Evolutionary conservation across 139 green algal genomes (phyloP), one percentile per base, ranked within the genome.

Genomic region (Micractinium conductrix): DNA sequence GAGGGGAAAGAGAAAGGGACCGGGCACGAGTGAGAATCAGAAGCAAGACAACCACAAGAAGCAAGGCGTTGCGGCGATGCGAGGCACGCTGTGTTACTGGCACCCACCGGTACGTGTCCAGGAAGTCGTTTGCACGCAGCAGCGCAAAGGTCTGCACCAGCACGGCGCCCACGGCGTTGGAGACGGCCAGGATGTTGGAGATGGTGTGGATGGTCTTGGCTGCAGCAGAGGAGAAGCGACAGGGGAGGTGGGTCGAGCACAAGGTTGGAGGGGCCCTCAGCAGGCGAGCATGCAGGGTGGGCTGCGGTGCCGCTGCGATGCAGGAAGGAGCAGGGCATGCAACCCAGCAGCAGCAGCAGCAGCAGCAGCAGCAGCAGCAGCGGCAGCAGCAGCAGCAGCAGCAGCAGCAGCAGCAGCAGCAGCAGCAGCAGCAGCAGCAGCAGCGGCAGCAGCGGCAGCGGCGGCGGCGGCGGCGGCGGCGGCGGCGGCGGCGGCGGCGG

Each of bases 91-190:
- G 9, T n/a, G 5, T 48, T 2, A 24, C n/a, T 19, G 9, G 26
- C 0, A 22, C 62, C 9, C 38, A 65, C 78, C 38, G 42, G 55
- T 89, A 75, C 9, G 43, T 42, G 7, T 26, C 2, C 24, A 87
- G 62, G 48, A 89, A 89, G 7, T 69, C 37, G 50, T 79, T 81
- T 48, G 81, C 74, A 0, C 81, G 53, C 24, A 79, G 38, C 35
- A 87, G 40, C 0, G 63, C 73, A 3, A 79, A 44, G n/a, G 81
- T 7, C 74, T 89, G 78, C 42, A 87, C 35, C 63, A 89, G 30
- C 33, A 89, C 28, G 28, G 55, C 81, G 0, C 24, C 44, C 22
- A 53, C 6, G 42, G 86, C 81, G 33, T 70, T 87, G 9, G n/a
- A 4, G 16, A 87, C 74, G 17, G 73, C 72, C 33, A 87, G 35